Evolutionary conservation across 495 filamentous ascomycete species (phyloP).

Genomic region (Cladorrhinum samala): DNA sequence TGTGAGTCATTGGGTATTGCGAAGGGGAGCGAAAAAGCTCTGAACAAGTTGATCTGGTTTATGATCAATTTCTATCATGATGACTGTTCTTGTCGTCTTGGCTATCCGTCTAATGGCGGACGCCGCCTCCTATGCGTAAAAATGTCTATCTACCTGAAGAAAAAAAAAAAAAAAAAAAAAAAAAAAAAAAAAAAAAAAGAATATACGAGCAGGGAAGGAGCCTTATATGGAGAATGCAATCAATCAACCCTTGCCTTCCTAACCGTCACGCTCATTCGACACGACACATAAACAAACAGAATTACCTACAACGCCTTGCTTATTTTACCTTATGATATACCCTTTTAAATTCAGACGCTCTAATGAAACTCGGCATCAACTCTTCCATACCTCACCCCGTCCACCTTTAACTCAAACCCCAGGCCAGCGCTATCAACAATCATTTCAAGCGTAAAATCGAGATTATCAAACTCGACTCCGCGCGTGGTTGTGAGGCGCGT

Average conservation of each 20-base stretch:
- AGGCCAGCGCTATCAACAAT: conserved; percentile 65
- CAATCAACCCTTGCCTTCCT: no score
- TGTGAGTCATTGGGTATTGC: no score
- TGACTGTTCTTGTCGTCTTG: no score
- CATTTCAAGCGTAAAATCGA: conserved; percentile 72
- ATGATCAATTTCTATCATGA: no score
- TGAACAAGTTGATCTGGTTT: no score
- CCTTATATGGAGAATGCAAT: not conserved
- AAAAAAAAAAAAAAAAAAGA: not conserved
- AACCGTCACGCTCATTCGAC: no score
- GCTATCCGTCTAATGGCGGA: no score
- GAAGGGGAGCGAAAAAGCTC: no score
- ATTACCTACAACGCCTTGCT: not conserved
- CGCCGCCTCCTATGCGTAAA: no score
- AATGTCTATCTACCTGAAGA: not conserved
- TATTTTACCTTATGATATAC: not conserved
- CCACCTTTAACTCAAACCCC: conserved; percentile 67
- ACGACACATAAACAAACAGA: no score
- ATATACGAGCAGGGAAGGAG: no score
- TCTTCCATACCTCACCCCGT: conserved; percentile 62
- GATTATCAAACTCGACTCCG: conserved; percentile 66
- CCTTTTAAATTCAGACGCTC: not conserved
- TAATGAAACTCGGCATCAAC: conserved; percentile 67
- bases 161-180: not conserved
- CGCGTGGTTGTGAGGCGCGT: conserved; percentile 63